Conservation (phyloP, 1,139 yeast genomes). For the Sugiyamaella castrensis region DNA sequence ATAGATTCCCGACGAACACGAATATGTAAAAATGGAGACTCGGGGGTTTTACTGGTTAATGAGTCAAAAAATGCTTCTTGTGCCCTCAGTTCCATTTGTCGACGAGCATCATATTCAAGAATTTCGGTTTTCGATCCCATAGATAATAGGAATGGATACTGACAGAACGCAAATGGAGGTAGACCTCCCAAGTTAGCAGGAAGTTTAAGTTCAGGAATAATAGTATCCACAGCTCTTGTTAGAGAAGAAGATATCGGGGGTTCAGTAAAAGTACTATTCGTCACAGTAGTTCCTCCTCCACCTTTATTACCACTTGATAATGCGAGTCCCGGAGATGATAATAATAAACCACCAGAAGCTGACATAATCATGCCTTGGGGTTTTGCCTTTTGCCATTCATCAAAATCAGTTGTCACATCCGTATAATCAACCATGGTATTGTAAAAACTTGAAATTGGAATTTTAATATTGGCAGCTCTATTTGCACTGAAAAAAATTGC, state of each 20-base stretch:
- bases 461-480: slow-evolving; percentile 36
- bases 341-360: background rate
- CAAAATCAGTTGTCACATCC: slow-evolving; percentile 74
- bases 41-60: slow-evolving; percentile 55
- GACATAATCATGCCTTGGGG: slow-evolving; percentile 14
- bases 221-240: background rate
- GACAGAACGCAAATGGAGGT: slow-evolving; percentile 51
- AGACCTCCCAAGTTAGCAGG: background rate
- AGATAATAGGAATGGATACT: slow-evolving; percentile 77
- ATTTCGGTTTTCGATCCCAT: slow-evolving; percentile 79
- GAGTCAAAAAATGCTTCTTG: slow-evolving; percentile 86
- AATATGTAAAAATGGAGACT: slow-evolving; percentile 67
- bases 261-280: background rate
- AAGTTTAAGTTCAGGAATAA: slow-evolving; percentile 1
- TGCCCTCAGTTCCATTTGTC: slow-evolving; percentile 83
- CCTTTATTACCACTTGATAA: background rate
- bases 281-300: background rate
- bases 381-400: slow-evolving; percentile 60
- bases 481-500: slow-evolving; percentile 57
- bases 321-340: background rate
- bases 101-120: slow-evolving; percentile 75
- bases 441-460: slow-evolving; percentile 61
- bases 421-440: slow-evolving; percentile 79
- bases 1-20: slow-evolving; percentile 64
- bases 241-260: background rate